Conservation (phyloP, 2,329 filamentous ascomycete genomes). For the Pseudogymnoascus sp. region DNA sequence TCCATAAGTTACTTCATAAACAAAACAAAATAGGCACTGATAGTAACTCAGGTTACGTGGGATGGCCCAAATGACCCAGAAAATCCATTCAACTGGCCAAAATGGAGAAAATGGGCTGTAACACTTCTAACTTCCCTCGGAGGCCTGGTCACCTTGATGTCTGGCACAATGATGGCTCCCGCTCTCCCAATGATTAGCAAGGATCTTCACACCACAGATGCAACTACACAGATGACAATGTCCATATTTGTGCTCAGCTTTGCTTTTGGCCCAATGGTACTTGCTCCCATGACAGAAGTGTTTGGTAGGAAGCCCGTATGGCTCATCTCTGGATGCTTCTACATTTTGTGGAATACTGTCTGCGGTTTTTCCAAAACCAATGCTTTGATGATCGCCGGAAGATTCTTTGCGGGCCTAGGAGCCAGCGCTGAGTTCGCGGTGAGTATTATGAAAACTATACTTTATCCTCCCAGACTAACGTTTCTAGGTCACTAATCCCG, state of each 20-base stretch:
- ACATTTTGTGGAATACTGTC: slow-evolving; percentile 40
- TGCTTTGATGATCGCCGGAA: slow-evolving; percentile 33
- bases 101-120: slow-evolving; percentile 37
- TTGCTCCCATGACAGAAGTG: slow-evolving; percentile 51
- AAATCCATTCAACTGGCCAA: slow-evolving; percentile 24
- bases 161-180: slow-evolving; percentile 46
- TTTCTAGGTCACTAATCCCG: slow-evolving; percentile 34
- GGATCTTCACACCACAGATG: slow-evolving; percentile 43
- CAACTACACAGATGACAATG: slow-evolving; percentile 37
- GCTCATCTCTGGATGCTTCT: slow-evolving; percentile 39
- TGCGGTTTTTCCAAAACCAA: slow-evolving; percentile 35
- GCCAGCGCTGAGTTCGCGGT: slow-evolving; percentile 38
- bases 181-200: slow-evolving; percentile 41
- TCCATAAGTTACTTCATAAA: neutral
- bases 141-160: slow-evolving; percentile 43
- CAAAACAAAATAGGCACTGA: neutral
- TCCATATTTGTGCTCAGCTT: slow-evolving; percentile 39
- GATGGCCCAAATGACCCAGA: slow-evolving; percentile 19
- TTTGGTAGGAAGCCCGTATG: slow-evolving; percentile 37
- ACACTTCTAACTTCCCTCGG: slow-evolving; percentile 41
- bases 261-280: slow-evolving; percentile 40
- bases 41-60: slow-evolving; percentile 12
- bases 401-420: slow-evolving; percentile 41
- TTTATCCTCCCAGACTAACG: slow-evolving; percentile 9
- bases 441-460: slow-evolving; percentile 27